A percentile compares a stretch with the other conserved stretches of the same genome.
Conservation (phyloP, 495 filamentous ascomycete species). For the Neohortaea acidophila region DNA sequence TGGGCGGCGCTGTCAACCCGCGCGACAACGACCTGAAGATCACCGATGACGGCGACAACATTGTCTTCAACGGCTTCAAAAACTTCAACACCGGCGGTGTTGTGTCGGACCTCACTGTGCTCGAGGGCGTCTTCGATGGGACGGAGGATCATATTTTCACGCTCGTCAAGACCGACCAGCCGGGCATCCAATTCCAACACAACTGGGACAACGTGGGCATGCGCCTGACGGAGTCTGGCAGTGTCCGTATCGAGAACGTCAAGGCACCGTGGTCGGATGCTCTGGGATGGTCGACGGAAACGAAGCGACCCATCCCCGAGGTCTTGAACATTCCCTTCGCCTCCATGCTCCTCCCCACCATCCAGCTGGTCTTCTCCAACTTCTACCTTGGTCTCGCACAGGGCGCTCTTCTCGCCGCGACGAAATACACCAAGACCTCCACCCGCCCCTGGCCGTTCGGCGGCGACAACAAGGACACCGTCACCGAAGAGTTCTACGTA, state of each 20-base stretch:
- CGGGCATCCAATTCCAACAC: conserved; percentile 33
- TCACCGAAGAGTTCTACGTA: conserved; percentile 48
- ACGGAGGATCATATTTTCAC: conserved; percentile 46
- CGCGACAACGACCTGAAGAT: conserved; percentile 43
- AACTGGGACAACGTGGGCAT: conserved; percentile 50
- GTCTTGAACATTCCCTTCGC: conserved; percentile 35
- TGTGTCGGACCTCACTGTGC: conserved; percentile 44
- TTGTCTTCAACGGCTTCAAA: conserved; percentile 44
- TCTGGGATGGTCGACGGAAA: conserved; percentile 36
- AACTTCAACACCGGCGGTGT: conserved; percentile 49
- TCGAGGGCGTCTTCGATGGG: conserved; percentile 41
- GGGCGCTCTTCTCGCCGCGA: conserved; percentile 35
- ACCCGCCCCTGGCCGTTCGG: conserved; percentile 47
- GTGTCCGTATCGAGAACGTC: conserved; percentile 41
- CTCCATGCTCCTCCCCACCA: conserved; percentile 39
- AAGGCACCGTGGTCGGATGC: conserved; percentile 41
- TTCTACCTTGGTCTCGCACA: conserved; percentile 47
- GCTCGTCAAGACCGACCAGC: conserved; percentile 36
- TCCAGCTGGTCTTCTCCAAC: conserved; percentile 47
- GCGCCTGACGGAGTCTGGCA: conserved; percentile 44
- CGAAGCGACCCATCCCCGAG: conserved; percentile 32
- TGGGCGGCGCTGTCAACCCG: conserved; percentile 50
- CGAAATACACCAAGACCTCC: conserved; percentile 34
- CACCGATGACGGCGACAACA: conserved; percentile 33
- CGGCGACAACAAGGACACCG: conserved; percentile 36